Evolutionary conservation across 352 stramenopile genomes (phyloP), one percentile per base, ranked within the genome.

Genomic region (Phytophthora cactorum): DNA sequence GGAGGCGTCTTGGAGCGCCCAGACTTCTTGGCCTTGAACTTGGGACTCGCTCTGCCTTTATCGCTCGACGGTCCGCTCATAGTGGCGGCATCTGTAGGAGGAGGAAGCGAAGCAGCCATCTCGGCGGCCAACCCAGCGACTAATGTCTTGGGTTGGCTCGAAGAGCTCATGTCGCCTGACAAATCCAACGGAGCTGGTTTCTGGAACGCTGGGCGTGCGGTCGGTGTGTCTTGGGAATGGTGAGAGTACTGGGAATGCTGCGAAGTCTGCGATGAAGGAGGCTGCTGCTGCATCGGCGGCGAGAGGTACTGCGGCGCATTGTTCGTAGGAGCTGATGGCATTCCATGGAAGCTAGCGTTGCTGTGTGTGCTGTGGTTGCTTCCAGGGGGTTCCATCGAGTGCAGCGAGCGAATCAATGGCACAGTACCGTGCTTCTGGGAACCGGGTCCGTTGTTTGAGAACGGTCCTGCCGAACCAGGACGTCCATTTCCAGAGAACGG

Each of bases 1-100:
- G 89, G 89, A n/a, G 72, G 72, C 1, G 89, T 96, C 78, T 95
- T 95, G 17, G 86, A 93, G 1, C 86, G 84, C 0, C 38, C 70
- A 12, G 58, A 63, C 61, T 91, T 92, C 68, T 92, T 93, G 12
- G 50, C 47, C 59, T 90, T 88, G 52, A 79, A 75, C 65, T 88
- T 91, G 2, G 86, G 86, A 63, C 82, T 91, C 15, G 79, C 70
- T 22, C 74, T 84, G 27, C 86, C 86, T 72, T 90, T 91, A 76
- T 94, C 86, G 49, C 86, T 94, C 1, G 73, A 78, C 9, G 86
- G 86, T 5, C 81, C 84, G 38, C 70, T 79, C 50, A 63, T 66
- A 47, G 45, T 49, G 17, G 63, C 11, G n/a, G 63, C 28, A 44
- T 71, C 68, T 28, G 38, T 56, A 53, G 56, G 49, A 11, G 56